Evolutionary conservation across 495 filamentous ascomycete genomes (phyloP).

Genomic region (Neurospora sp.): DNA sequence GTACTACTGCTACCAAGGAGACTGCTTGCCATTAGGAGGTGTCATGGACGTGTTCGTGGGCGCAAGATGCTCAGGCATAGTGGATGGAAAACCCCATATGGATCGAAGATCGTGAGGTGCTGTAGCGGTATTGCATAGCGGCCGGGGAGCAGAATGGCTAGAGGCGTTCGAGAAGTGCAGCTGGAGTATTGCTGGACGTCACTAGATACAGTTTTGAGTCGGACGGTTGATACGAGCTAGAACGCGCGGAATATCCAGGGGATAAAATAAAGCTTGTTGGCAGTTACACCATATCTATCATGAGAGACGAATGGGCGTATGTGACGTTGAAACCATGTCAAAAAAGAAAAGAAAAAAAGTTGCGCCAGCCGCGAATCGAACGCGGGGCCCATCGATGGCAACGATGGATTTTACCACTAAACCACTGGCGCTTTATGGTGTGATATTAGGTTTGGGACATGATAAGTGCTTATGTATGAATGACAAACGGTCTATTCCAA

Average conservation of each 20-base stretch:
- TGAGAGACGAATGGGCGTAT: background rate
- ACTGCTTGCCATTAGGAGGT: conserved; percentile 75
- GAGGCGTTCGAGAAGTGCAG: background rate
- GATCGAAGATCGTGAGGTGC: background rate
- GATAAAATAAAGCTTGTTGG: background rate
- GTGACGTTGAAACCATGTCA: background rate
- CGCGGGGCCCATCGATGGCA: conserved; percentile 44
- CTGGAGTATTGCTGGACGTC: background rate
- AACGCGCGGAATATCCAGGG: background rate
- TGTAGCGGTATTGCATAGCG: background rate
- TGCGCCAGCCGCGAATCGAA: conserved; percentile 42
- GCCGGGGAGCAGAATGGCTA: background rate
- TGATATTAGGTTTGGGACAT: background rate
- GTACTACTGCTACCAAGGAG: conserved; percentile 61
- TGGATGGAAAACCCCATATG: background rate
- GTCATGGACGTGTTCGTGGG: background rate
- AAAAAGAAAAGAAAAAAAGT: background rate
- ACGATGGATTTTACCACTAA: background rate
- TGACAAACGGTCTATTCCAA: background rate
- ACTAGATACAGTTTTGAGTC: background rate
- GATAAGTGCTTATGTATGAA: background rate
- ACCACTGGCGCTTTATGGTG: background rate
- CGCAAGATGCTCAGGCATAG: background rate
- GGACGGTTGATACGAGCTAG: background rate
- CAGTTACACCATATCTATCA: background rate